These are phyloP conservation scores for Microsporum canis DNA, from an alignment of 2,329 filamentous ascomycete species.

Conservation along the genomic window DNA sequence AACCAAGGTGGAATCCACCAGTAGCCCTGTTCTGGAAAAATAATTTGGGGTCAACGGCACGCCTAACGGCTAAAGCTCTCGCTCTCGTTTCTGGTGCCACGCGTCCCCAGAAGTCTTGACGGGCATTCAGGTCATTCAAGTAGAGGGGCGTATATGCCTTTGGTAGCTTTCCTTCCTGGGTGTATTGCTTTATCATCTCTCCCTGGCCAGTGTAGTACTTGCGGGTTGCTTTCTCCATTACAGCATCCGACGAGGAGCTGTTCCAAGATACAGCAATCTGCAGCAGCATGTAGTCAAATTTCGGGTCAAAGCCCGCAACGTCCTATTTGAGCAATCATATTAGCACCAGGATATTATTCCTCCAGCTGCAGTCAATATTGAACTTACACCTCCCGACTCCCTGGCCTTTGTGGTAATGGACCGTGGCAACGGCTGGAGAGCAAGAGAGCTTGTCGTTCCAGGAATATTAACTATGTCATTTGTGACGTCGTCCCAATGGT, in stretches of 20 bases:
- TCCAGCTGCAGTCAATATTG: background rate
- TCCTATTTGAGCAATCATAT: constrained; percentile 13
- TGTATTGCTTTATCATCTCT: constrained; percentile 26
- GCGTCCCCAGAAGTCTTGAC: constrained; percentile 36
- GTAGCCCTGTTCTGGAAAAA: constrained; percentile 33
- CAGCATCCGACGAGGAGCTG: constrained; percentile 24
- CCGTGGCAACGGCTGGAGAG: constrained; percentile 29
- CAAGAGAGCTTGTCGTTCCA: constrained; percentile 24
- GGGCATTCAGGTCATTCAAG: constrained; percentile 37
- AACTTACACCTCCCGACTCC: constrained; percentile 23
- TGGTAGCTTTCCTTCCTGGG: constrained; percentile 26
- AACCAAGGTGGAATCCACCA: constrained; percentile 30
- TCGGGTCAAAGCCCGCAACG: constrained; percentile 32
- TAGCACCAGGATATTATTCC: background rate
- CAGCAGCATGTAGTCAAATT: constrained; percentile 35
- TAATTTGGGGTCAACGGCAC: constrained; percentile 29
- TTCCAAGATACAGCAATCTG: constrained; percentile 37
- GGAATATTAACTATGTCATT: constrained; percentile 20
- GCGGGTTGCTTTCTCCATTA: constrained; percentile 31
- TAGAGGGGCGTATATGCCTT: constrained; percentile 36
- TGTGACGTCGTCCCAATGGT: constrained; percentile 25
- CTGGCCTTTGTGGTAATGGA: constrained; percentile 26
- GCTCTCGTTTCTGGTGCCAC: constrained; percentile 21
- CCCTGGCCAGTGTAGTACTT: constrained; percentile 28
- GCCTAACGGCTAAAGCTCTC: constrained; percentile 24